A percentile compares a stretch with the other conserved stretches of the same genome.
Evolutionary conservation across 495 filamentous ascomycete genomes (phyloP).

Genomic region (Talaromyces stipitatus): DNA sequence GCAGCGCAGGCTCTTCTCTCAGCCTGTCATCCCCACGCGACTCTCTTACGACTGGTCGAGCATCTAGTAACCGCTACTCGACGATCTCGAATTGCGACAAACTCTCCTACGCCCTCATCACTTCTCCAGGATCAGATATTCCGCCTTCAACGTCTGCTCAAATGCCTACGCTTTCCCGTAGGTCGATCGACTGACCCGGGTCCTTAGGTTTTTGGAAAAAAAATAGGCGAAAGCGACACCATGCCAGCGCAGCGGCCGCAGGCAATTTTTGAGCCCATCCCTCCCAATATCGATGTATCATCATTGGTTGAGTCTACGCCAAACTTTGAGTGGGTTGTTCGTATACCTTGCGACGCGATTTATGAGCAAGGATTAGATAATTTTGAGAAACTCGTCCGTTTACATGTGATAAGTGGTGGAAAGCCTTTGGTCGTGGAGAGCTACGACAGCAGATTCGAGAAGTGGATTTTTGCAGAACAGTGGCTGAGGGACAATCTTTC

Average conservation of each 20-base stretch:
- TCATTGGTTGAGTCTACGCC: conserved; percentile 62
- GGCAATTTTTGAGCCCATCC: conserved; percentile 71
- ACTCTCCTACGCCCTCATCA: background rate
- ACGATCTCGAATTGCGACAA: background rate
- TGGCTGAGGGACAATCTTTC: conserved; percentile 72
- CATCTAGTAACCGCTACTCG: background rate
- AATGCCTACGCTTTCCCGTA: background rate
- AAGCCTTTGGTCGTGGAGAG: conserved; percentile 85
- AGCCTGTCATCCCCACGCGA: background rate
- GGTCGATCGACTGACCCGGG: background rate
- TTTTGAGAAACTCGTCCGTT: conserved; percentile 72
- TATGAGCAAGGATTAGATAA: conserved; percentile 59
- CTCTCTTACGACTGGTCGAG: background rate
- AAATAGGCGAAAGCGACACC: background rate
- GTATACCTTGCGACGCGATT: conserved; percentile 68
- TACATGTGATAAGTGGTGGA: conserved; percentile 75
- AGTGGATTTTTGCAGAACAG: conserved; percentile 64
- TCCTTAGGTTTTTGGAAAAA: background rate
- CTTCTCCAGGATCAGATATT: background rate
- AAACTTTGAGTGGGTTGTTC: conserved; percentile 77
- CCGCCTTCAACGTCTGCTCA: background rate
- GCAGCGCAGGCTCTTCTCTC: background rate
- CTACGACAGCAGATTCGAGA: conserved; percentile 59
- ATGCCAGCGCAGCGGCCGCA: conserved; percentile 67
- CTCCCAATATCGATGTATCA: conserved; percentile 71